Conservation (phyloP, 805 yeast genomes). For the Saccharomycopsis fermentans region DNA sequence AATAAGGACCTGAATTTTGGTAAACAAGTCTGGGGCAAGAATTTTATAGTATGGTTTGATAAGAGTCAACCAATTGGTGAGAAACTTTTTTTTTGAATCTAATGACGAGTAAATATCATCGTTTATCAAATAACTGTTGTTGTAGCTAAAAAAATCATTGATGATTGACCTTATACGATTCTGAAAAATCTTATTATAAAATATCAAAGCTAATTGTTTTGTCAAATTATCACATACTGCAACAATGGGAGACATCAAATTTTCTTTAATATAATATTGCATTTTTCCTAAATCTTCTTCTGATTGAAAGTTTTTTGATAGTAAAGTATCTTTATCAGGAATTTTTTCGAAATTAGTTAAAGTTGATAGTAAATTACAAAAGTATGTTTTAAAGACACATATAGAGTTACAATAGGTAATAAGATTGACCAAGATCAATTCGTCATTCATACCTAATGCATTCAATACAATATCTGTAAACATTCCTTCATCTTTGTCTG, state of each 20-base stretch:
- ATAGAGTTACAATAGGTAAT: constrained; percentile 65
- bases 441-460: constrained; percentile 30
- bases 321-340: constrained; percentile 9
- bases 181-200: constrained; percentile 41
- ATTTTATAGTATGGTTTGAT: constrained; percentile 57
- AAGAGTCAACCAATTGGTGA: constrained; percentile 52
- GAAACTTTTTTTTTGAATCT: constrained; percentile 38
- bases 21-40: constrained; percentile 44
- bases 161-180: constrained; percentile 34
- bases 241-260: constrained; percentile 20
- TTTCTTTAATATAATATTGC: constrained; percentile 21
- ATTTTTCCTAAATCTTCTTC: constrained; percentile 26
- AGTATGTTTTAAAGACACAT: constrained; percentile 49
- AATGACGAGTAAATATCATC: constrained; percentile 9
- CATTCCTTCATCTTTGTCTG: constrained; percentile 5
- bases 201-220: constrained; percentile 32
- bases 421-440: constrained; percentile 46
- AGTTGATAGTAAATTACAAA: constrained; percentile 41
- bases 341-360: constrained; percentile 8
- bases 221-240: constrained; percentile 24
- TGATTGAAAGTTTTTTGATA: constrained; percentile 30
- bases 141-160: constrained; percentile 30
- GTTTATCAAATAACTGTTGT: constrained; percentile 21
- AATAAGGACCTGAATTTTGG: constrained; percentile 35
- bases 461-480: constrained; percentile 28